phyloP scores from a whole-genome alignment of 345 rosid genomes.

The Raphanus raphanistrum region DNA sequence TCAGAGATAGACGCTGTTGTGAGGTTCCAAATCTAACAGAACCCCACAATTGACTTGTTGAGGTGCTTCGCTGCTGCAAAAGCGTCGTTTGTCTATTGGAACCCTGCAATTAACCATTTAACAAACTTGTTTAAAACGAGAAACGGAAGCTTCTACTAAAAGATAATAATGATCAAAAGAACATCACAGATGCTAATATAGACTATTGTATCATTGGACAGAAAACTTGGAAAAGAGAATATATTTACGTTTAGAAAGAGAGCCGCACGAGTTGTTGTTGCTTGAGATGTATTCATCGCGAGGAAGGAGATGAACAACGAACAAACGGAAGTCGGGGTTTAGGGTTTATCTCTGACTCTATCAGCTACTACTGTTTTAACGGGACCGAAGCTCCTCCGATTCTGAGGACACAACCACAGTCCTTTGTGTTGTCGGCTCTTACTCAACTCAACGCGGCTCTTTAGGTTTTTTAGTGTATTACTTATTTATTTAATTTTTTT shows the following conservation, averaged over 20 bases:
- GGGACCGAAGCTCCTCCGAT: no score
- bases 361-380: not conserved
- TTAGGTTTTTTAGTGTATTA: no score
- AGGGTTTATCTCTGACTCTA: not conserved
- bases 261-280: slow-evolving; percentile 32
- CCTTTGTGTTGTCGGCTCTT: no score
- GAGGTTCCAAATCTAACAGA: slow-evolving; percentile 28
- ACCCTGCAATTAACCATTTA: slow-evolving; percentile 46
- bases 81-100: slow-evolving; percentile 55
- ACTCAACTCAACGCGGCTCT: no score
- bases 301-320: not conserved
- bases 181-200: no score
- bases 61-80: slow-evolving; percentile 45
- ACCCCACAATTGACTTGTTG: slow-evolving; percentile 50
- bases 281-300: slow-evolving; percentile 32
- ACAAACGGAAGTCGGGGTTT: not conserved
- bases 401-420: no score
- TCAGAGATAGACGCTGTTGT: slow-evolving; percentile 2
- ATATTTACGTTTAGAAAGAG: slow-evolving; percentile 25
- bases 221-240: no score
- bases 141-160: no score
- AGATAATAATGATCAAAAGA: no score
- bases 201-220: no score
- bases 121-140: not conserved
- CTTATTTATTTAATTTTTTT: no score